phyloP scores from a whole-genome alignment of 768 basidiomycete species.

The Boletus barrowsii region DNA sequence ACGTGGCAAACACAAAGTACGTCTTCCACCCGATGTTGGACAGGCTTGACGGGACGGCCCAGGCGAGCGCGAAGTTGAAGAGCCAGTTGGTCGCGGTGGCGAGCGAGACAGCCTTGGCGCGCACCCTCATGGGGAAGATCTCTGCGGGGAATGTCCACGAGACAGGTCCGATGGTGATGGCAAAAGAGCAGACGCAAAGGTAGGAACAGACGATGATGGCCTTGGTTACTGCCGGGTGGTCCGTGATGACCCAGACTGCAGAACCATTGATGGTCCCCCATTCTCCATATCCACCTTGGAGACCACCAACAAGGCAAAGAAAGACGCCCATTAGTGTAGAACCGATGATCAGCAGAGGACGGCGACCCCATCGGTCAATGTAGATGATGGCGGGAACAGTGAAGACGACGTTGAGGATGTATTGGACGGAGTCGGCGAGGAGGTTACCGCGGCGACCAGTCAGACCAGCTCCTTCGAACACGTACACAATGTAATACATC shows the following conservation, averaged over 20 bases:
- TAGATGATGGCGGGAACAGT: slow-evolving; percentile 52
- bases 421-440: slow-evolving; percentile 69
- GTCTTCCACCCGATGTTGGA: slow-evolving; percentile 67
- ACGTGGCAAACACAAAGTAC: slow-evolving; percentile 75
- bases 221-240: slow-evolving; percentile 55
- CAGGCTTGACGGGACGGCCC: slow-evolving; percentile 71
- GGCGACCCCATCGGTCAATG: slow-evolving; percentile 78
- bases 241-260: slow-evolving; percentile 59
- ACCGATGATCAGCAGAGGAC: slow-evolving; percentile 68
- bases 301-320: slow-evolving; percentile 73
- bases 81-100: slow-evolving; percentile 50
- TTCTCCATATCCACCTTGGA: slow-evolving; percentile 63
- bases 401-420: slow-evolving; percentile 40
- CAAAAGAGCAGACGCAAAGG: slow-evolving; percentile 71
- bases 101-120: slow-evolving; percentile 56
- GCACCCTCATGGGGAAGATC: slow-evolving; percentile 64
- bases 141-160: slow-evolving; percentile 77
- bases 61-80: slow-evolving; percentile 74
- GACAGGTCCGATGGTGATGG: slow-evolving; percentile 73
- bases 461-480: slow-evolving; percentile 76
- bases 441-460: slow-evolving; percentile 71
- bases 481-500: slow-evolving; percentile 64
- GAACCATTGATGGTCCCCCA: slow-evolving; percentile 50
- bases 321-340: slow-evolving; percentile 71
- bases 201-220: slow-evolving; percentile 78